A percentile compares a stretch with the other conserved stretches of the same genome.
These are phyloP conservation scores for Fusarium marasasianum DNA, from an alignment of 2,329 filamentous ascomycete species.

Conservation along the genomic window DNA sequence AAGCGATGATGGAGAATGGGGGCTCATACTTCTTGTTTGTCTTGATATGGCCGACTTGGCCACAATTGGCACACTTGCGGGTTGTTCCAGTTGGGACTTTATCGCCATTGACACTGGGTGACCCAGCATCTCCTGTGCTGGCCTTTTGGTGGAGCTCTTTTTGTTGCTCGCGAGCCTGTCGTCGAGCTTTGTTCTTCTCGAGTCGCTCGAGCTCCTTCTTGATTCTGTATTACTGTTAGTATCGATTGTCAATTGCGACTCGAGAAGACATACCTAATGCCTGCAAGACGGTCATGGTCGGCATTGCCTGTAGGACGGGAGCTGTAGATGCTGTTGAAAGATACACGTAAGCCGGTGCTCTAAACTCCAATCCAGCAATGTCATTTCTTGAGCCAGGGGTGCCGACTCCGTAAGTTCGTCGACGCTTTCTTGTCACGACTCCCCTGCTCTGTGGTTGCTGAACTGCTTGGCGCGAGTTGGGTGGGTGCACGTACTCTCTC, in stretches of 20 bases:
- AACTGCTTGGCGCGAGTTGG: slow-evolving; percentile 3
- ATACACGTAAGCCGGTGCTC: slow-evolving; percentile 52
- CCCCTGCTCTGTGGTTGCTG: slow-evolving; percentile 2
- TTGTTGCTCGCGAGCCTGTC: slow-evolving; percentile 89
- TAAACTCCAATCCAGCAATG: slow-evolving; percentile 48
- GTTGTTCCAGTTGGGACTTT: slow-evolving; percentile 73
- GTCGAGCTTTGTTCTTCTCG: slow-evolving; percentile 89
- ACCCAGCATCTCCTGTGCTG: slow-evolving; percentile 57
- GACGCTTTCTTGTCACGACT: slow-evolving; percentile 7
- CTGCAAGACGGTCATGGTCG: slow-evolving; percentile 60
- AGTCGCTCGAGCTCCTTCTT: slow-evolving; percentile 80
- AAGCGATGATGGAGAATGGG: slow-evolving; percentile 18
- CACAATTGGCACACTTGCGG: slow-evolving; percentile 97
- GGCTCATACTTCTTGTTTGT: slow-evolving; percentile 92
- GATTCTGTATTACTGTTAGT: slow-evolving; percentile 48
- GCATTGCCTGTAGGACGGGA: slow-evolving; percentile 60
- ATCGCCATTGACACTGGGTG: slow-evolving; percentile 58
- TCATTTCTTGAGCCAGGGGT: slow-evolving; percentile 45
- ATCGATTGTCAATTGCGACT: neutral
- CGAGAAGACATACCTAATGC: slow-evolving; percentile 49
- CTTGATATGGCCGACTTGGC: slow-evolving; percentile 96
- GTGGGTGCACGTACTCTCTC: slow-evolving; percentile 69
- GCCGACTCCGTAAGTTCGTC: slow-evolving; percentile 39
- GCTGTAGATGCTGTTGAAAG: slow-evolving; percentile 59
- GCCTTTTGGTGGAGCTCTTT: slow-evolving; percentile 70